Conservation (phyloP, 2,329 filamentous ascomycete species). For the Fusarium armeniacum region DNA sequence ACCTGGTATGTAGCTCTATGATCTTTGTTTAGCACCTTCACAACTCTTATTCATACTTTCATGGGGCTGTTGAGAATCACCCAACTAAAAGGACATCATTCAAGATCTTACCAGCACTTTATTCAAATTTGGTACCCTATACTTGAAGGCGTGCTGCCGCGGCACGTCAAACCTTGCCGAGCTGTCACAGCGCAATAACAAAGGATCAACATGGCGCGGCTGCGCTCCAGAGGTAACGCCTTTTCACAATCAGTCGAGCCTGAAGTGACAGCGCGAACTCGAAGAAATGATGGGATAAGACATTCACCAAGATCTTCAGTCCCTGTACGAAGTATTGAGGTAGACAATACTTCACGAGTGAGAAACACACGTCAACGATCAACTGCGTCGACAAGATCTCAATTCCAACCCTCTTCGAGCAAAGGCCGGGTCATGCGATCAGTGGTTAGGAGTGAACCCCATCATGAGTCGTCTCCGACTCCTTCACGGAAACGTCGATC, state of each 20-base stretch:
- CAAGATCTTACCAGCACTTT: background rate
- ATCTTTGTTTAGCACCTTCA: background rate
- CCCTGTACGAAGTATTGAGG: slow-evolving; percentile 19
- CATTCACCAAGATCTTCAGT: slow-evolving; percentile 9
- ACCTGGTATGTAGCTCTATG: slow-evolving; percentile 1
- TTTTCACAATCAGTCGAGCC: background rate
- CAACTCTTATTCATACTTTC: background rate
- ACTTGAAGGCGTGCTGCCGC: background rate
- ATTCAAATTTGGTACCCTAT: background rate
- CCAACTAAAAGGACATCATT: background rate
- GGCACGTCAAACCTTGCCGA: background rate
- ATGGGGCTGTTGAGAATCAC: background rate
- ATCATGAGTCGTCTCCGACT: background rate
- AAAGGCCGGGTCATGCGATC: slow-evolving; percentile 32
- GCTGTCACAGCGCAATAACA: slow-evolving; percentile 24
- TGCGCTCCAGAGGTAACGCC: slow-evolving; percentile 27
- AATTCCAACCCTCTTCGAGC: background rate
- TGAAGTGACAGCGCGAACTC: background rate
- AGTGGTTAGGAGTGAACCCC: background rate
- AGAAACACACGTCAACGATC: slow-evolving; percentile 13
- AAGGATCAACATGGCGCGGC: slow-evolving; percentile 22
- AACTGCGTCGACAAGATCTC: background rate
- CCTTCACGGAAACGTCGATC: slow-evolving; percentile 31
- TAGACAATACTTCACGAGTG: background rate
- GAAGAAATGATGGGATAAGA: background rate